Conservation (phyloP, 768 basidiomycete species). For the Podaxis sp. region DNA sequence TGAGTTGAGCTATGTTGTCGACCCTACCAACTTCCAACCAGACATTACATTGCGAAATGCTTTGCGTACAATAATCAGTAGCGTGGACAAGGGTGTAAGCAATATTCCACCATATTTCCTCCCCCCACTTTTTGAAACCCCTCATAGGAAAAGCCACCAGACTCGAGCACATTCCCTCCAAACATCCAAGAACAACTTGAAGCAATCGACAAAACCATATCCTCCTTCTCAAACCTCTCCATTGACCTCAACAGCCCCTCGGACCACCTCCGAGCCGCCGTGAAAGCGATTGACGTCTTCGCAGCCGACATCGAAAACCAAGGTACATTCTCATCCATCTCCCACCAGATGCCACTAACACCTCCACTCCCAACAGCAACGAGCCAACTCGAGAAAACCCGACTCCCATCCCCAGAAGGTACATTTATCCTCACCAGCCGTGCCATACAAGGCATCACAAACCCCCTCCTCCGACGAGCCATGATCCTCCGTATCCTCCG, state of each 20-base stretch:
- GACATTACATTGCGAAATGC: constrained; percentile 68
- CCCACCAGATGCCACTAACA: background rate
- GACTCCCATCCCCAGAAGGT: constrained; percentile 41
- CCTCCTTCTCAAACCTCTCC: constrained; percentile 20
- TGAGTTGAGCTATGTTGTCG: constrained; percentile 54
- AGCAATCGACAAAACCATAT: constrained; percentile 26
- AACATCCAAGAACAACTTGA: constrained; percentile 28
- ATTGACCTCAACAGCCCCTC: constrained; percentile 28
- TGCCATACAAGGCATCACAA: constrained; percentile 27
- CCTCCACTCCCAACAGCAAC: constrained; percentile 34
- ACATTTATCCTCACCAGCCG: constrained; percentile 43
- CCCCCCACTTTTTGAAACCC: background rate
- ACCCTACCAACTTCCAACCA: constrained; percentile 74
- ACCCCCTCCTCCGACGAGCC: constrained; percentile 32
- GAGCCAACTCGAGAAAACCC: constrained; percentile 25
- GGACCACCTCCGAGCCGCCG: constrained; percentile 34
- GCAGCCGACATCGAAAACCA: constrained; percentile 37
- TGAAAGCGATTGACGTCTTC: constrained; percentile 29
- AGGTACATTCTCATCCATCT: constrained; percentile 29
- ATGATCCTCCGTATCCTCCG: constrained; percentile 57
- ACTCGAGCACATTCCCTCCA: constrained; percentile 18
- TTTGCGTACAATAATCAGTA: background rate
- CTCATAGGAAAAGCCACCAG: constrained; percentile 9
- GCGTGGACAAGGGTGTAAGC: constrained; percentile 6
- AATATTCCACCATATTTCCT: background rate